These are phyloP conservation scores for Aureobasidium sp. DNA, from an alignment of 2,329 filamentous ascomycete species.

Conservation along the genomic window DNA sequence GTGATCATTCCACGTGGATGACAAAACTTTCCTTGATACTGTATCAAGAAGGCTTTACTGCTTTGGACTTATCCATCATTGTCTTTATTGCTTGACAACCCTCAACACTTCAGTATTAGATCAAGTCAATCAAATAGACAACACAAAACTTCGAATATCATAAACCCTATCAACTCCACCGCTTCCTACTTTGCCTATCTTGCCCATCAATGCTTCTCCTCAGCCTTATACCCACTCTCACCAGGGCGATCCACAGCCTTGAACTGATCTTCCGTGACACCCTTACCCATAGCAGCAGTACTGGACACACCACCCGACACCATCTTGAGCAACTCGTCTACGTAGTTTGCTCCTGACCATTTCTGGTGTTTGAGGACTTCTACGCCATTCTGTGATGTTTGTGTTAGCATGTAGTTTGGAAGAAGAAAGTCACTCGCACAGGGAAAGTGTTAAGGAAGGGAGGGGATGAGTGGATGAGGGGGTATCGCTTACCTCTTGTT, in stretches of 20 bases:
- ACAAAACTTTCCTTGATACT: too few relatives aligned
- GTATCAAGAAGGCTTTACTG: too few relatives aligned
- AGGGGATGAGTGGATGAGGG: too few relatives aligned
- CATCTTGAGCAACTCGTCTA: slow-evolving; percentile 95
- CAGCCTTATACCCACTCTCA: slow-evolving; percentile 17
- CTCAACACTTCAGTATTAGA: too few relatives aligned
- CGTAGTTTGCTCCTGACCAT: slow-evolving; percentile 92
- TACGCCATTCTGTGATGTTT: slow-evolving; percentile 55
- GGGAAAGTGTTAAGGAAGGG: too few relatives aligned
- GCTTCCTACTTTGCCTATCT: too few relatives aligned
- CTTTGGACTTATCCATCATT: too few relatives aligned
- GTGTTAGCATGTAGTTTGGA: not conserved
- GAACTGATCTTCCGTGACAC: slow-evolving; percentile 97
- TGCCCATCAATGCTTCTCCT: slow-evolving; percentile 29
- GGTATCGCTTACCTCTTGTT: slow-evolving; percentile 67
- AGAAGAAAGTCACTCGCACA: too few relatives aligned
- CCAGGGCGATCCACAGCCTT: slow-evolving; percentile 13
- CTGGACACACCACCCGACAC: slow-evolving; percentile 85
- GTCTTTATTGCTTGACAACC: too few relatives aligned
- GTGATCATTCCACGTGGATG: too few relatives aligned
- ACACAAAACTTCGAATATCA: too few relatives aligned
- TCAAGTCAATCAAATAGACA: too few relatives aligned
- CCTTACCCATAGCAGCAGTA: slow-evolving; percentile 93
- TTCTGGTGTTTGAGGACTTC: slow-evolving; percentile 99
- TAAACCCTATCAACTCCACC: not conserved